Conservation (phyloP, 2,329 filamentous ascomycete genomes). For the Cladosporium sp. region DNA sequence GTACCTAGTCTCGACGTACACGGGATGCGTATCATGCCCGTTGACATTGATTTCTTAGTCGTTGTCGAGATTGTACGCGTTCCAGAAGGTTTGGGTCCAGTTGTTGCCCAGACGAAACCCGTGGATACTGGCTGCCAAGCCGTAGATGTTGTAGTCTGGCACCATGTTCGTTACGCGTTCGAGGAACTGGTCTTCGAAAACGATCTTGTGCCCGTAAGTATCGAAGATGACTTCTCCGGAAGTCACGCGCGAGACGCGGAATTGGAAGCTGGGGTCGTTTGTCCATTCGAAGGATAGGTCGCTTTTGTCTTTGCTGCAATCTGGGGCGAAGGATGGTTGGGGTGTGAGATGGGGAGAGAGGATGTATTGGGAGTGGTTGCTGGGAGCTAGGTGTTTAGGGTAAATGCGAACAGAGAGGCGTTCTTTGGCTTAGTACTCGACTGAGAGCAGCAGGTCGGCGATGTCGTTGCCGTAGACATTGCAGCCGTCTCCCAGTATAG, state of each 20-base stretch:
- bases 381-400: constrained; percentile 28
- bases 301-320: constrained; percentile 25
- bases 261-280: constrained; percentile 33
- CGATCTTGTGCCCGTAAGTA: constrained; percentile 32
- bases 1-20: constrained; percentile 38
- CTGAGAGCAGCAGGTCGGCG: constrained; percentile 27
- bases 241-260: constrained; percentile 29
- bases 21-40: constrained; percentile 34
- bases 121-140: constrained; percentile 34
- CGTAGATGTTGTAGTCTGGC: constrained; percentile 36
- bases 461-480: constrained; percentile 36
- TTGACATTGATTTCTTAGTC: constrained; percentile 32
- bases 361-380: constrained; percentile 30
- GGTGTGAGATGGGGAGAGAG: constrained; percentile 25
- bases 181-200: constrained; percentile 37
- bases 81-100: constrained; percentile 36
- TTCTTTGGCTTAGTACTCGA: constrained; percentile 32
- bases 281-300: constrained; percentile 34
- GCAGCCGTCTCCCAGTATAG: constrained; percentile 31
- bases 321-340: constrained; percentile 16
- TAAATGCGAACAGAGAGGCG: constrained; percentile 29
- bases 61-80: constrained; percentile 33
- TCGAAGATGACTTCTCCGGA: constrained; percentile 35
- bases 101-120: constrained; percentile 34
- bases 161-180: constrained; percentile 33